Evolutionary conservation across 768 basidiomycete species (phyloP).

Genomic region (Mycena chlorophos): DNA sequence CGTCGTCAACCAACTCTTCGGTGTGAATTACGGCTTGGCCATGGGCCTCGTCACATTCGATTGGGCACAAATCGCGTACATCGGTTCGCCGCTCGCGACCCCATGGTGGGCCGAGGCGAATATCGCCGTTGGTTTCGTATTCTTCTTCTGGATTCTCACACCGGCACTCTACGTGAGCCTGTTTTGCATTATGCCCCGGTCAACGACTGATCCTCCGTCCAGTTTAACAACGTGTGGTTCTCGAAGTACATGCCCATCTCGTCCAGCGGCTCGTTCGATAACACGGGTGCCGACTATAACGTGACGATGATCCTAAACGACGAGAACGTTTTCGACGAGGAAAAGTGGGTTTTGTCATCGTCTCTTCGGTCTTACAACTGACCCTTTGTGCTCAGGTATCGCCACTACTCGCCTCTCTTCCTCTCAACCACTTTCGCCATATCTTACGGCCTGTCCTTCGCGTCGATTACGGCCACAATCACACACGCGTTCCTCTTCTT

Average conservation of each 20-base stretch:
- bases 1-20: constrained; percentile 36
- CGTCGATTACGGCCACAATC: constrained; percentile 73
- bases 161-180: constrained; percentile 20
- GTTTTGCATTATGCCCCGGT: neutral
- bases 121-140: constrained; percentile 36
- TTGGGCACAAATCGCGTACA: constrained; percentile 41
- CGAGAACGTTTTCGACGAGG: constrained; percentile 28
- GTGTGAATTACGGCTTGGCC: constrained; percentile 33
- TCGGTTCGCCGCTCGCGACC: constrained; percentile 40
- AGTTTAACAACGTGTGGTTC: constrained; percentile 67
- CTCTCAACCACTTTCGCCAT: constrained; percentile 75
- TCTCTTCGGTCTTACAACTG: neutral
- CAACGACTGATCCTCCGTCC: neutral
- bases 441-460: constrained; percentile 75
- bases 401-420: constrained; percentile 61
- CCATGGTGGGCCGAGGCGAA: constrained; percentile 40
- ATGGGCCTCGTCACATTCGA: constrained; percentile 40
- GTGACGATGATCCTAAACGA: constrained; percentile 54
- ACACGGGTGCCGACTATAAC: constrained; percentile 58
- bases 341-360: neutral
- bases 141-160: constrained; percentile 44
- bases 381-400: constrained; percentile 49
- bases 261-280: constrained; percentile 64
- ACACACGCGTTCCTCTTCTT: constrained; percentile 72
- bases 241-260: constrained; percentile 64